Evolutionary conservation across 495 filamentous ascomycete species (phyloP), one percentile per base, ranked within the genome.

Genomic region (Hyphodiscus hymeniophilus): DNA sequence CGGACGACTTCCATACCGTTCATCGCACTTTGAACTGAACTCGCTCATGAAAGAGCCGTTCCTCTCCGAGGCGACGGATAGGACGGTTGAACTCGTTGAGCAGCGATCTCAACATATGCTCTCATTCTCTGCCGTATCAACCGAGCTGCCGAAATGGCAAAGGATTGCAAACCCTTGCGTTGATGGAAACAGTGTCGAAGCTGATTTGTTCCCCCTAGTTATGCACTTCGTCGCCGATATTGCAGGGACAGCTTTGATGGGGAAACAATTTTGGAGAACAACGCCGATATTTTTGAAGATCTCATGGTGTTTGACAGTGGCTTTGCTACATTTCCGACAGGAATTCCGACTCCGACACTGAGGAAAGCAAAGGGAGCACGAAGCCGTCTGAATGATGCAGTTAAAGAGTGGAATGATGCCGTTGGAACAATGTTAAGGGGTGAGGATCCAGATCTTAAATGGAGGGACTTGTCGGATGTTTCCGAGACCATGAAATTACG

Each of bases 121-220:
- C 36, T 50, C 56, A 46, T 45, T 42, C 40, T 48, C 38, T 54
- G 38, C 26, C 39, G 34, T 40, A 39, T 13, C 30, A n/a, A n/a
- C 30, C 30, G n/a, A n/a, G 30, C 30, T 8, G 30, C 30, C 7
- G 30, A 7, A 33, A 7, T 33, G 30, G 30, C 8, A 33, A 33
- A 33, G 30, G n/a, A 33, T 33, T 8, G 30, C 30, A 7, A 7
- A 33, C 30, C 8, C n/a, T 8, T 8, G 7, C 30, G 8, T n/a
- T 8, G 30, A 7, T 33, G 30, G 30, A 8, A n/a, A 33, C n/a
- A n/a, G 30, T 7, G n/a, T n/a, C 8, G 30, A 33, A 33, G 30
- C 30, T n/a, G 30, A 28, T 28, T 42, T 31, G 42, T 38, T 45
- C 34, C 35, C 7, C 30, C 30, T 33, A n/a, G n/a, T n/a, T 13